phyloP scores from a whole-genome alignment of 176 grass and related monocot genomes.

The Thalia dealbata region DNA sequence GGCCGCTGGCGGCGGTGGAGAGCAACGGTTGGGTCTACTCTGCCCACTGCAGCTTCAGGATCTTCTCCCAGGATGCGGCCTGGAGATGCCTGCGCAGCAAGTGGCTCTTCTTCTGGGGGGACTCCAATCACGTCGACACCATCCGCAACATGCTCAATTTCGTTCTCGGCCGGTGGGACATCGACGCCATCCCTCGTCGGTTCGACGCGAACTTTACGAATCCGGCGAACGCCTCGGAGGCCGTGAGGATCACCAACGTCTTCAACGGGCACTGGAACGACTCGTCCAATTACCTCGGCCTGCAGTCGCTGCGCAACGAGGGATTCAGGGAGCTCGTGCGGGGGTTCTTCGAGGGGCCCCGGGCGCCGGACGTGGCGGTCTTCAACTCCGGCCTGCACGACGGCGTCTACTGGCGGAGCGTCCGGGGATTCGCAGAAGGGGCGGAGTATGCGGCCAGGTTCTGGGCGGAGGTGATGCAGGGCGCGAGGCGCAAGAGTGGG shows the following conservation, averaged over 20 bases:
- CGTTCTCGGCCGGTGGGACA: conserved; percentile 56
- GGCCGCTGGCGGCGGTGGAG: conserved; percentile 61
- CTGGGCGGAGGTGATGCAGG: conserved; percentile 52
- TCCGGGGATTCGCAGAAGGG: conserved; percentile 32
- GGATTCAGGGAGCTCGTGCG: conserved; percentile 39
- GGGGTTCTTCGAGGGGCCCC: conserved; percentile 57
- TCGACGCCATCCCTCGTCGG: conserved; percentile 42
- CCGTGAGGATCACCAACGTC: conserved; percentile 73
- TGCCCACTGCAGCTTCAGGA: conserved; percentile 77
- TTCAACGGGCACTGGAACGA: conserved; percentile 98
- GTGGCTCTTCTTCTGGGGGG: conserved; percentile 99
- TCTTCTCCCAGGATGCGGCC: conserved; percentile 50
- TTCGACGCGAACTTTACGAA: conserved; percentile 57
- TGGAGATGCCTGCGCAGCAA: conserved; percentile 77
- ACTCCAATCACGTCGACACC: conserved; percentile 97
- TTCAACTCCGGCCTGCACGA: conserved; percentile 94
- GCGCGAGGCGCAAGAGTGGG: neutral
- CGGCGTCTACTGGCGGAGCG: conserved; percentile 68
- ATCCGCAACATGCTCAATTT: conserved; percentile 73
- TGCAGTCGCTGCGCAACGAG: conserved; percentile 59
- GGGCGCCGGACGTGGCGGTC: conserved; percentile 44
- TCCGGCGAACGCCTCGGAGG: conserved; percentile 30
- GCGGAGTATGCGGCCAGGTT: conserved; percentile 61
- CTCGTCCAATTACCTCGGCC: conserved; percentile 71
- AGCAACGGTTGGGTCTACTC: conserved; percentile 99